A percentile compares a stretch with the other conserved stretches of the same genome.
Conservation (phyloP, 106 monocot genomes). For the Xerophyta viscosa region DNA sequence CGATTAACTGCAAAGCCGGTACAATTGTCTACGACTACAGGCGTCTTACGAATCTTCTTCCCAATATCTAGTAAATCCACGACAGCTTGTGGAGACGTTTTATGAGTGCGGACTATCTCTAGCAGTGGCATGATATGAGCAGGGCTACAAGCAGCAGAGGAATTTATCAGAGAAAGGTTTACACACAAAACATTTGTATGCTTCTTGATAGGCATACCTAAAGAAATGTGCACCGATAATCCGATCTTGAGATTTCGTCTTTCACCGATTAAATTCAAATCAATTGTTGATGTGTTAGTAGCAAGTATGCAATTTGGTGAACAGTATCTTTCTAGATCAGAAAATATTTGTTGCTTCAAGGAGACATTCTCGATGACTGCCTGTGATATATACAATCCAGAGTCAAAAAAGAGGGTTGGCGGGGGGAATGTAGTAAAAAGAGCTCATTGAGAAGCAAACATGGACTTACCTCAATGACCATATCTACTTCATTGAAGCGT, state of each 20-base stretch:
- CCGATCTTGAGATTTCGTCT: conserved; percentile 71
- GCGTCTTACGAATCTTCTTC: conserved; percentile 86
- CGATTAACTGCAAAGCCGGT: conserved; percentile 98
- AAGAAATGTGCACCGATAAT: conserved; percentile 96
- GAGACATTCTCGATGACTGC: conserved; percentile 89
- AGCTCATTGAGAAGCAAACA: not conserved
- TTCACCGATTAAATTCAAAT: conserved; percentile 81
- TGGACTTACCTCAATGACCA: conserved; percentile 80
- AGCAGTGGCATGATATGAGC: conserved; percentile 97
- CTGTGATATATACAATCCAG: conserved; percentile 31
- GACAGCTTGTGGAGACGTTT: conserved; percentile 85
- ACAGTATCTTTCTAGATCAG: conserved; percentile 80
- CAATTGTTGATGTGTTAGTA: conserved; percentile 92
- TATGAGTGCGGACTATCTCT: conserved; percentile 84
- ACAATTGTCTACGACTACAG: conserved; percentile 88
- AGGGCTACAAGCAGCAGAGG: conserved; percentile 43
- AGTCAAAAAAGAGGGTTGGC: conserved; percentile 1
- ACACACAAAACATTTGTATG: not conserved
- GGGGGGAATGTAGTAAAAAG: not conserved
- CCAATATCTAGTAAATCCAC: conserved; percentile 87
- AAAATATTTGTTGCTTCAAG: conserved; percentile 92
- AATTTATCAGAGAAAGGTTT: conserved; percentile 6
- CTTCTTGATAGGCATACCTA: conserved; percentile 37
- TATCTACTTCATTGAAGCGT: conserved; percentile 64
- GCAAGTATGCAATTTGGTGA: conserved; percentile 82